A percentile compares a stretch with the other conserved stretches of the same genome.
Evolutionary conservation across 352 stramenopile genomes (phyloP).

Genomic region (Saprolegnia diclina): DNA sequence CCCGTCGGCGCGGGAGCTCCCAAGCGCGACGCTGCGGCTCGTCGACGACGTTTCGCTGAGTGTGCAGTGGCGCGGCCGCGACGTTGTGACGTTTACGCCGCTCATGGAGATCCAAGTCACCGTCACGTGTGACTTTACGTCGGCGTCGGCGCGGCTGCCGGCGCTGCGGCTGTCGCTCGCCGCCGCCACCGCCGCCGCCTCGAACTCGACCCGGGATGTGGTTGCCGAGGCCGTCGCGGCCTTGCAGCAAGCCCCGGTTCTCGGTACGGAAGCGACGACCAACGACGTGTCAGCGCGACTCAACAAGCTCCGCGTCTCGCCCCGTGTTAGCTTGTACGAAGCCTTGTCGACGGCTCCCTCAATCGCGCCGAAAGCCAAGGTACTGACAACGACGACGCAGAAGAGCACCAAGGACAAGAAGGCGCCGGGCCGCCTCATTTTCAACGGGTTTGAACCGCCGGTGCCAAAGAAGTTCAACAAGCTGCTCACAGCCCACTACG

Average conservation of each 20-base stretch:
- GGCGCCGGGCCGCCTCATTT: slow-evolving; percentile 51
- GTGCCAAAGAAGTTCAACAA: slow-evolving; percentile 64
- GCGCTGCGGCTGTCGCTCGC: slow-evolving; percentile 67
- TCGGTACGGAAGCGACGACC: background rate
- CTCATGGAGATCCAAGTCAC: slow-evolving; percentile 45
- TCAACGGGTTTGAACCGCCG: slow-evolving; percentile 61
- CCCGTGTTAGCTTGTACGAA: background rate
- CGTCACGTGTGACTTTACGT: slow-evolving; percentile 66
- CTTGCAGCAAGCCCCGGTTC: slow-evolving; percentile 6
- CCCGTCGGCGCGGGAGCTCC: slow-evolving; percentile 56
- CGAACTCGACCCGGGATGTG: slow-evolving; percentile 21
- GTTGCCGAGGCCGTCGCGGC: slow-evolving; percentile 21
- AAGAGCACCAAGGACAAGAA: slow-evolving; percentile 3
- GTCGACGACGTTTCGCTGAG: slow-evolving; percentile 31
- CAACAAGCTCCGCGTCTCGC: background rate
- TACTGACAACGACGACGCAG: too few relatives aligned
- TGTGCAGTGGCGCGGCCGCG: slow-evolving; percentile 10
- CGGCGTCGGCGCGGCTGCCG: slow-evolving; percentile 64
- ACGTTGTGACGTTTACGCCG: slow-evolving; percentile 8
- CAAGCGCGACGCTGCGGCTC: slow-evolving; percentile 37
- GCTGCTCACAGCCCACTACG: slow-evolving; percentile 74
- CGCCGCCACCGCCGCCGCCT: slow-evolving; percentile 17
- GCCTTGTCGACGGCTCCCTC: background rate
- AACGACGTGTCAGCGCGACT: slow-evolving; percentile 19
- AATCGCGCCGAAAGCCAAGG: background rate